Conservation (phyloP, 2,329 filamentous ascomycete genomes). For the Zymoseptoria ardabiliae region DNA sequence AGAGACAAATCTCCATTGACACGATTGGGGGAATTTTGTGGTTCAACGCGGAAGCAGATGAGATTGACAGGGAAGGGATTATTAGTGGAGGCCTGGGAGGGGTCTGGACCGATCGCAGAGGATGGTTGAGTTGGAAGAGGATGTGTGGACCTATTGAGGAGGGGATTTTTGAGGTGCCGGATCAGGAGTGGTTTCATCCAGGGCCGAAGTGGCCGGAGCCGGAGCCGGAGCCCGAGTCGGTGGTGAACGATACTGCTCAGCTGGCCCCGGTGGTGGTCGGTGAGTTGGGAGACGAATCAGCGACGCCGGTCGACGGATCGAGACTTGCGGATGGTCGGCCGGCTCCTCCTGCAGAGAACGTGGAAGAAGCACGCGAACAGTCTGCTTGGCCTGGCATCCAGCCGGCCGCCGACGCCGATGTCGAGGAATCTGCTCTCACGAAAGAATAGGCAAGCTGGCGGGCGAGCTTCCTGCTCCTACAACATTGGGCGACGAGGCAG, state of each 20-base stretch:
- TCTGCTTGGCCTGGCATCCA: background rate
- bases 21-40: conserved; percentile 21
- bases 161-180: conserved; percentile 11
- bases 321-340: background rate
- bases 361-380: background rate
- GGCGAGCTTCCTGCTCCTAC: background rate
- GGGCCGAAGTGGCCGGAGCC: background rate
- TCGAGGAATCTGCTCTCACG: background rate
- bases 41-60: conserved; percentile 20
- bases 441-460: background rate
- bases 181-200: conserved; percentile 15
- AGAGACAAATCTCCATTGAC: conserved; percentile 13
- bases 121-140: conserved; percentile 24
- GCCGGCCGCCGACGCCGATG: background rate
- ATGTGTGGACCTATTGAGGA: conserved; percentile 4
- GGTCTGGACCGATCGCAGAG: conserved; percentile 24
- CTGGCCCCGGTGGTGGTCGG: background rate
- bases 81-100: conserved; percentile 14
- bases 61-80: conserved; percentile 15
- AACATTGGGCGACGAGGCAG: too few species aligned
- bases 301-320: background rate
- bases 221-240: background rate
- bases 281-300: background rate
- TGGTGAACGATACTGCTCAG: background rate
- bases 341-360: background rate